Evolutionary conservation across 129 eudicot genomes (phyloP).

Genomic region (Saussurea involucrata): DNA sequence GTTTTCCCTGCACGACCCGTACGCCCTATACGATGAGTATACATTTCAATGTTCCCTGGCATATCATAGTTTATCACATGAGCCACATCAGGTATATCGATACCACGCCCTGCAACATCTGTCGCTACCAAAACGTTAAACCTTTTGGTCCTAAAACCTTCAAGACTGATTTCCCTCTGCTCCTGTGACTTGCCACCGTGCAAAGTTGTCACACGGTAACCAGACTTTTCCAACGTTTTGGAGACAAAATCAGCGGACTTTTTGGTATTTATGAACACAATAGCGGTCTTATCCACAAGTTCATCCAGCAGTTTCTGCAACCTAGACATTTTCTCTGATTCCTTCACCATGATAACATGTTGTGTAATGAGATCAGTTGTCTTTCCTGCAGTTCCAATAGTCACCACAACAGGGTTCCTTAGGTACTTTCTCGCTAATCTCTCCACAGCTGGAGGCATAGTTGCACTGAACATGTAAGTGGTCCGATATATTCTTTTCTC

Average conservation of each 20-base stretch:
- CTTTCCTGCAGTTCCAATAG: conserved; percentile 59
- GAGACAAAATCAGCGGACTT: conserved; percentile 44
- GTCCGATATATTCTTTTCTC: conserved; percentile 55
- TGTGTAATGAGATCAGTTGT: conserved; percentile 57
- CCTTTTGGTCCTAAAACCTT: conserved; percentile 55
- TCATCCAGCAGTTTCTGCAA: conserved; percentile 44
- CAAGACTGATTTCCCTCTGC: conserved; percentile 59
- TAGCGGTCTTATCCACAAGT: conserved; percentile 53
- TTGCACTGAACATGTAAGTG: conserved; percentile 63
- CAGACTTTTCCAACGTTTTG: conserved; percentile 42
- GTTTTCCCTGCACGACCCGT: conserved; percentile 66
- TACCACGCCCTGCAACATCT: conserved; percentile 63
- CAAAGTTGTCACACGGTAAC: conserved; percentile 50
- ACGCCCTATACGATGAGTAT: conserved; percentile 61
- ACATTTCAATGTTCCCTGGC: conserved; percentile 57
- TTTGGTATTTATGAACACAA: conserved; percentile 53
- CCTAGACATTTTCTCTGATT: conserved; percentile 42
- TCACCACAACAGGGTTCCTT: conserved; percentile 59
- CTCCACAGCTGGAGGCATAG: conserved; percentile 64
- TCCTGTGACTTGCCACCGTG: conserved; percentile 72
- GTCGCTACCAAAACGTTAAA: conserved; percentile 56
- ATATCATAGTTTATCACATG: conserved; percentile 61
- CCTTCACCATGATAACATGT: conserved; percentile 57
- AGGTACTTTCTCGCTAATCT: conserved; percentile 55
- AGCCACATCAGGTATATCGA: conserved; percentile 61